A percentile compares a stretch with the other conserved stretches of the same genome.
These are phyloP conservation scores for Trichoderma reesei DNA, from an alignment of 495 filamentous ascomycete species.

Conservation along the genomic window DNA sequence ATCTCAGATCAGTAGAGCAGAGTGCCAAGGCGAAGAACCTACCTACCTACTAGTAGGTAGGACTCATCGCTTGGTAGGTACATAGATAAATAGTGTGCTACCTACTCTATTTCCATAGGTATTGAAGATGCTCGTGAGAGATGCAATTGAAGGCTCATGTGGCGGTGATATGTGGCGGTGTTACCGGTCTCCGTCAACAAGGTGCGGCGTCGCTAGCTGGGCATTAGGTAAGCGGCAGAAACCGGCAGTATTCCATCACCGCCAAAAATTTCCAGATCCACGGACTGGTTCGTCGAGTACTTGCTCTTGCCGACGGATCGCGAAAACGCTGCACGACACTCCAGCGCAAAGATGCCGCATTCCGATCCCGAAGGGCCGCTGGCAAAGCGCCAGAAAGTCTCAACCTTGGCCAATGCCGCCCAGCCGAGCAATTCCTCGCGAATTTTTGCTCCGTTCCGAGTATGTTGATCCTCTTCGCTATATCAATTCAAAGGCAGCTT, in stretches of 20 bases:
- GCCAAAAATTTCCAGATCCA: conserved; percentile 7
- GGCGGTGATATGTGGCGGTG: neutral
- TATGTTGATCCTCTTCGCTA: conserved; percentile 36
- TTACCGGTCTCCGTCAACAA: neutral
- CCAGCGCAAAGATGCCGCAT: conserved; percentile 32
- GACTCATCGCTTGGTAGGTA: too few relatives aligned
- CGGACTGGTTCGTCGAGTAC: neutral
- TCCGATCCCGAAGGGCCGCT: conserved; percentile 42
- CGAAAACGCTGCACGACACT: conserved; percentile 9
- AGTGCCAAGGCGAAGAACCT: too few relatives aligned
- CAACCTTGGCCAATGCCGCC: conserved; percentile 25
- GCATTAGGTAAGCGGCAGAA: conserved; percentile 11
- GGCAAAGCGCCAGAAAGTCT: conserved; percentile 59
- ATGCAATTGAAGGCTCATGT: neutral
- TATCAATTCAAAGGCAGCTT: conserved; percentile 7
- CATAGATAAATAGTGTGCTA: too few relatives aligned
- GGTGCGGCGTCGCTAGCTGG: neutral
- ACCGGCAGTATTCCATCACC: conserved; percentile 14
- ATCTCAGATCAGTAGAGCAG: too few relatives aligned
- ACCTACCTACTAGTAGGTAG: too few relatives aligned
- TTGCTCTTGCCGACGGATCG: conserved; percentile 6
- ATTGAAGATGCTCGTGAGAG: too few relatives aligned
- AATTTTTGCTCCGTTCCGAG: conserved; percentile 86
- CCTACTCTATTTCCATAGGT: too few relatives aligned
- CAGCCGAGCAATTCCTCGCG: conserved; percentile 43